phyloP scores from a whole-genome alignment of 176 grass and related monocot species.

The Oropetium thomaeum region DNA sequence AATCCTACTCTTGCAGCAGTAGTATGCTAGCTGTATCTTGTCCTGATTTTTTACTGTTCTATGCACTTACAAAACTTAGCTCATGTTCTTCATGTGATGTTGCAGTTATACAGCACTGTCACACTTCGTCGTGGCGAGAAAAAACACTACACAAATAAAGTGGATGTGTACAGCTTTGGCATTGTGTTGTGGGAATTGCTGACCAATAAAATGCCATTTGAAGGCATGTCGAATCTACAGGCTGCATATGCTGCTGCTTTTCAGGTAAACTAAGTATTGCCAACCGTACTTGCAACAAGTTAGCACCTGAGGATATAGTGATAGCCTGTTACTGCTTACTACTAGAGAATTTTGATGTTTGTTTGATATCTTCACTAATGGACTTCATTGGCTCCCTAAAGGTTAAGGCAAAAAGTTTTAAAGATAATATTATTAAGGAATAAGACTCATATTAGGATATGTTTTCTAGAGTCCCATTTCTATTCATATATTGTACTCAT shows the following conservation, averaged over 20 bases:
- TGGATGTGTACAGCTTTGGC: constrained; percentile 99
- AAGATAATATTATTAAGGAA: no score
- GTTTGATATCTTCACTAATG: not conserved
- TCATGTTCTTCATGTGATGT: constrained; percentile 1
- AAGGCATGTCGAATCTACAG: constrained; percentile 99
- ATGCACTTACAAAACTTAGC: constrained; percentile 12
- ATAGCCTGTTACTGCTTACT: constrained; percentile 1
- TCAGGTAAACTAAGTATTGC: constrained; percentile 47
- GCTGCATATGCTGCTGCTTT: constrained; percentile 99
- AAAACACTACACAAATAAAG: constrained; percentile 99
- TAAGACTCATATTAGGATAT: no score
- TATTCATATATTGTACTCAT: no score
- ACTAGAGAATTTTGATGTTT: not conserved
- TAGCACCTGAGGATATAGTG: constrained; percentile 14
- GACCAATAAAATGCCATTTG: constrained; percentile 97
- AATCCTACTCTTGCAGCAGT: not conserved
- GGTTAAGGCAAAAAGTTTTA: not conserved
- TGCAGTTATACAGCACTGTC: constrained; percentile 96
- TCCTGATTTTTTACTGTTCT: constrained; percentile 20
- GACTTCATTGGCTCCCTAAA: constrained; percentile 4
- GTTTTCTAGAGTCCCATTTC: no score
- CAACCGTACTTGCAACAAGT: not conserved
- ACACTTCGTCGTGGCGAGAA: constrained; percentile 93
- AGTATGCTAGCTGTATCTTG: constrained; percentile 4
- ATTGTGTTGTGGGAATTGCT: constrained; percentile 96